Percentiles rank a stretch among this genome's conserved stretches.
Evolutionary conservation across 2,329 filamentous ascomycete species (phyloP).

Genomic region (Aspergillus fructus): DNA sequence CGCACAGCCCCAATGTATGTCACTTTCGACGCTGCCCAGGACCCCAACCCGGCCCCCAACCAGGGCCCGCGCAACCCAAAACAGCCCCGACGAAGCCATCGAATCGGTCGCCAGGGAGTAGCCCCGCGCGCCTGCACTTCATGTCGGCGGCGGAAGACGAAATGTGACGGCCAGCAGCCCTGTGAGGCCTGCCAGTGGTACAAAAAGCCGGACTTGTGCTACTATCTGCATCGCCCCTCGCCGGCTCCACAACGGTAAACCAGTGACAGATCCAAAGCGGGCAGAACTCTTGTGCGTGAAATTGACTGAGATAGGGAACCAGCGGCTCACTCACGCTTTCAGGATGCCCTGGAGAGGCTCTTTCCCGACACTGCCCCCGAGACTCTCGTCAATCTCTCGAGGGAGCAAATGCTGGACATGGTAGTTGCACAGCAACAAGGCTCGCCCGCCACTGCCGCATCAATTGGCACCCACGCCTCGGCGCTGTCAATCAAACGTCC

Average conservation of each 20-base stretch:
- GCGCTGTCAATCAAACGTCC: not conserved
- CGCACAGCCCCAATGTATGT: not conserved
- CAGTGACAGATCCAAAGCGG: not conserved
- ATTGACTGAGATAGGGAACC: conserved; percentile 43
- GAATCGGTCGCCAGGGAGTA: not conserved
- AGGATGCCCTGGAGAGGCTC: conserved; percentile 58
- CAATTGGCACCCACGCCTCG: not conserved
- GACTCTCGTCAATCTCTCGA: conserved; percentile 52
- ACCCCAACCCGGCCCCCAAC: not conserved
- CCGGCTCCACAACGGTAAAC: conserved; percentile 62
- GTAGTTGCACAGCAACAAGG: conserved; percentile 27
- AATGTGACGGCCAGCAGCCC: conserved; percentile 74
- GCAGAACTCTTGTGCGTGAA: too few relatives aligned
- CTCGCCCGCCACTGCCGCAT: conserved; percentile 18
- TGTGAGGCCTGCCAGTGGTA: conserved; percentile 79
- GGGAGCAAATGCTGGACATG: conserved; percentile 58
- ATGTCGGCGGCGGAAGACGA: conserved; percentile 75
- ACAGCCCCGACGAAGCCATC: not conserved
- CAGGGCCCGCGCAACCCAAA: not conserved
- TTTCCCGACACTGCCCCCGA: conserved; percentile 58
- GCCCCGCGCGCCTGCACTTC: conserved; percentile 60
- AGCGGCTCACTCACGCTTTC: conserved; percentile 56
- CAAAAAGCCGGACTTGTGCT: conserved; percentile 71
- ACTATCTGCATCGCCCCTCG: conserved; percentile 67
- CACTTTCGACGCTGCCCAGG: not conserved